Base-by-base conservation (phyloP, 768 basidiomycete species). In the Tylopilus plumbeoviolaceoides region DNA sequence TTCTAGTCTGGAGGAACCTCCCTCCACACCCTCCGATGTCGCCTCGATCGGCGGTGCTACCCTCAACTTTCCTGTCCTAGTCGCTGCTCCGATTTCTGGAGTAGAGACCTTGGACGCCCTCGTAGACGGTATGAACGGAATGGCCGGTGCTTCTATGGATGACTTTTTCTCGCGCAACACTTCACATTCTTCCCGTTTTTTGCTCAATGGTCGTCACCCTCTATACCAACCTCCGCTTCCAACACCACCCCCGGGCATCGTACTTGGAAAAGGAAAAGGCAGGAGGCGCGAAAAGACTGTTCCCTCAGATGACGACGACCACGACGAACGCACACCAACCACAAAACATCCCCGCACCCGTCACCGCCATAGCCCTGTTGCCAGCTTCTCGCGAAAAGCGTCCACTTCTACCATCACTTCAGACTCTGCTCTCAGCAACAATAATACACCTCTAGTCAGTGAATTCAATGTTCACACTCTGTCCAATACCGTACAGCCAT, bases 51-150 rank as follows among this genome's bases (percentile, higher is more conserved):
- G 53, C 12, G 33, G 42, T 41, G 46, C 50, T 17, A 1, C 79
- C 43, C 75, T 79, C 46, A 68, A 78, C 45, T 81, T 84, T 59
- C 75, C 84, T 15, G 84, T 85, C 23, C 66, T 88, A 25, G 89
- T 92, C 18, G 80, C 89, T 41, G 89, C 89, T 18, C 88, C 89
- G 5, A 71, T 87, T 7, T 68, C 88, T 6, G 89, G 89, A 2
- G 89, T 93, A 9, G 90, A 91, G 71, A 83, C 83, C 9, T 87
- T 93, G 84, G 91, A 93, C 65, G 91, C 91, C 12, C 70, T 93
- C 48, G 91, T 93, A 7, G 90, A 91, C 58, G 88, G 87, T 9
- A 92, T 93, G 91, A 93, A 92, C 63, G 87, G 85, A 11, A 85
- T 93, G 87, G 91, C 91, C 60, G 85, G 85, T 25, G 66, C 67